These are phyloP conservation scores for Wickerhamiella qilinensis DNA, from an alignment of 805 yeast genomes.

Conservation along the genomic window DNA sequence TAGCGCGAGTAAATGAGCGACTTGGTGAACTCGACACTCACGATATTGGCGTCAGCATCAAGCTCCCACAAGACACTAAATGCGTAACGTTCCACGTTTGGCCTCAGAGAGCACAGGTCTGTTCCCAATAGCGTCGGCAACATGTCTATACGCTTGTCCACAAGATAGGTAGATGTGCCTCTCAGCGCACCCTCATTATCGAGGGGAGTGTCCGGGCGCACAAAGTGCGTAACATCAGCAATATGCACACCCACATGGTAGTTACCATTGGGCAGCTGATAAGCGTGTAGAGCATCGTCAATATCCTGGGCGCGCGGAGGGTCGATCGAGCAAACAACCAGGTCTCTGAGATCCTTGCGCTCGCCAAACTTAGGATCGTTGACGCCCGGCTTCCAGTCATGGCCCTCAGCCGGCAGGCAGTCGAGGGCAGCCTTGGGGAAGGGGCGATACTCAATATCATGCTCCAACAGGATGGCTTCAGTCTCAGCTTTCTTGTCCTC, in stretches of 20 bases:
- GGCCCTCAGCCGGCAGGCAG: constrained; percentile 88
- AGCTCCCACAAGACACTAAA: constrained; percentile 94
- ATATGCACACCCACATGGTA: constrained; percentile 97
- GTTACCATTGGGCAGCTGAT: constrained; percentile 72
- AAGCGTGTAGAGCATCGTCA: constrained; percentile 94
- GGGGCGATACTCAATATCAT: constrained; percentile 93
- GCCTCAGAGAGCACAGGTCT: constrained; percentile 84
- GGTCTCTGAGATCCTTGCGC: constrained; percentile 75
- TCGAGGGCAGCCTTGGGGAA: constrained; percentile 82
- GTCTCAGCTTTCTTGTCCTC: constrained; percentile 93
- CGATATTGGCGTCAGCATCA: constrained; percentile 71
- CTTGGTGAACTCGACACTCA: constrained; percentile 63
- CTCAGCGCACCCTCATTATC: constrained; percentile 94
- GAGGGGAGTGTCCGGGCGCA: constrained; percentile 77
- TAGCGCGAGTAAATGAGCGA: constrained; percentile 82
- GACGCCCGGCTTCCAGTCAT: constrained; percentile 59
- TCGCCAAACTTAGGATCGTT: constrained; percentile 45
- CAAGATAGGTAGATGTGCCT: constrained; percentile 93
- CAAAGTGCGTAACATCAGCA: constrained; percentile 97
- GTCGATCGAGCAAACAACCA: constrained; percentile 85
- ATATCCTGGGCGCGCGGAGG: constrained; percentile 98
- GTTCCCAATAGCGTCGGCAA: constrained; percentile 90
- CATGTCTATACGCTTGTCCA: constrained; percentile 98
- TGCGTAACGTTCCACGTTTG: constrained; percentile 90
- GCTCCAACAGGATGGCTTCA: constrained; percentile 82